Evolutionary conservation across 768 basidiomycete genomes (phyloP).

Genomic region (Trametes coccinea): DNA sequence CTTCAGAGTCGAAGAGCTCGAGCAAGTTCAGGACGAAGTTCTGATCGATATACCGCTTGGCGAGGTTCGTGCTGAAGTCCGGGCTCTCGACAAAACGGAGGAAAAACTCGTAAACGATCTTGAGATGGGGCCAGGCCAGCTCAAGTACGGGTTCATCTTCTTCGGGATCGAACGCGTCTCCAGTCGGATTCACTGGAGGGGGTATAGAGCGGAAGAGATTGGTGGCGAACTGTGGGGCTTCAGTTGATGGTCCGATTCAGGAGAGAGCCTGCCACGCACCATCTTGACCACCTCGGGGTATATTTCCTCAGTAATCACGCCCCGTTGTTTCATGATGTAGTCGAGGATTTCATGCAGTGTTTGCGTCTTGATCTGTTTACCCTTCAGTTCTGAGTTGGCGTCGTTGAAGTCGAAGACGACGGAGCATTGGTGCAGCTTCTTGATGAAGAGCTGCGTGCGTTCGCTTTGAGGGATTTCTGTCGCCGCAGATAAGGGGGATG

Average conservation of each 20-base stretch:
- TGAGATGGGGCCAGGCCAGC: constrained; percentile 98
- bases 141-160: constrained; percentile 99
- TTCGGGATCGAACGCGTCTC: constrained; percentile 98
- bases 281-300: constrained; percentile 99
- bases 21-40: constrained; percentile 93
- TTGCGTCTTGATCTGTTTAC: constrained; percentile 98
- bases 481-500: constrained; percentile 8
- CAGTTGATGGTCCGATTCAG: constrained; percentile 1
- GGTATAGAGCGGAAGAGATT: constrained; percentile 99
- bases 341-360: constrained; percentile 98
- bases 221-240: constrained; percentile 75
- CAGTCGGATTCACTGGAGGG: constrained; percentile 96
- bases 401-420: constrained; percentile 99
- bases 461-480: constrained; percentile 88
- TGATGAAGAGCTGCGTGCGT: constrained; percentile 88
- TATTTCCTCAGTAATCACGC: constrained; percentile 93
- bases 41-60: constrained; percentile 97
- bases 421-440: constrained; percentile 93
- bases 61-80: constrained; percentile 97
- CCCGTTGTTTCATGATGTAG: constrained; percentile 95
- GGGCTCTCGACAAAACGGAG: constrained; percentile 96
- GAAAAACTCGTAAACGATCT: constrained; percentile 99
- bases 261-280: constrained; percentile 52
- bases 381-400: constrained; percentile 90
- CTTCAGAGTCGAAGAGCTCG: constrained; percentile 98